These are phyloP conservation scores for Linnemannia elongata DNA, from an alignment of 192 early-diverging fungal species.

Conservation along the genomic window DNA sequence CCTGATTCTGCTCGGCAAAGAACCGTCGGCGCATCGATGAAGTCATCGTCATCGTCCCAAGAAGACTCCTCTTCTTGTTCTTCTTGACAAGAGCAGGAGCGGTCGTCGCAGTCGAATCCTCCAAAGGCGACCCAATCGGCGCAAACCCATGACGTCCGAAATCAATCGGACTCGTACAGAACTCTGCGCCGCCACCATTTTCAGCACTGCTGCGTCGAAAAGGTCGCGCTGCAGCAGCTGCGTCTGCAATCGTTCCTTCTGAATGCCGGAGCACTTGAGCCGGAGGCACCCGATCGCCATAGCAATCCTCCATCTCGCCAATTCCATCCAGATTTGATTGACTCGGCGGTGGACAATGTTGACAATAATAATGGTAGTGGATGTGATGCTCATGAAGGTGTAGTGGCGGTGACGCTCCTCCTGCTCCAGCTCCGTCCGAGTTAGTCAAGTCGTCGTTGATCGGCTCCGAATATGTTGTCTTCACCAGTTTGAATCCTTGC, in stretches of 20 bases:
- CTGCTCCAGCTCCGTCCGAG: not conserved
- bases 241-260: not conserved
- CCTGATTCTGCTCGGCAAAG: constrained; percentile 53
- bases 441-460: not conserved
- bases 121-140: not conserved
- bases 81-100: constrained; percentile 10
- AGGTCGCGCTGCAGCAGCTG: not conserved
- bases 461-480: not conserved
- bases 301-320: not conserved
- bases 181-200: not conserved
- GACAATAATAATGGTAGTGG: constrained; percentile 51
- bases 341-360: constrained; percentile 35
- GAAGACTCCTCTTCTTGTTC: constrained; percentile 34
- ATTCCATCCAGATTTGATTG: constrained; percentile 8
- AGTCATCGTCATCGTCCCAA: constrained; percentile 49
- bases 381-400: constrained; percentile 49
- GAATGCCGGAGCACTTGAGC: not conserved
- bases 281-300: not conserved
- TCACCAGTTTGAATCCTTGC: not conserved
- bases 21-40: constrained; percentile 48
- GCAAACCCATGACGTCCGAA: constrained; percentile 1
- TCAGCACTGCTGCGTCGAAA: not conserved
- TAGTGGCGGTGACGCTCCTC: not conserved
- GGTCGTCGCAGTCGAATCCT: not conserved
- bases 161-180: constrained; percentile 14